These are phyloP conservation scores for Stephania cephalantha DNA, from an alignment of 164 flowering plant species.

Conservation along the genomic window DNA sequence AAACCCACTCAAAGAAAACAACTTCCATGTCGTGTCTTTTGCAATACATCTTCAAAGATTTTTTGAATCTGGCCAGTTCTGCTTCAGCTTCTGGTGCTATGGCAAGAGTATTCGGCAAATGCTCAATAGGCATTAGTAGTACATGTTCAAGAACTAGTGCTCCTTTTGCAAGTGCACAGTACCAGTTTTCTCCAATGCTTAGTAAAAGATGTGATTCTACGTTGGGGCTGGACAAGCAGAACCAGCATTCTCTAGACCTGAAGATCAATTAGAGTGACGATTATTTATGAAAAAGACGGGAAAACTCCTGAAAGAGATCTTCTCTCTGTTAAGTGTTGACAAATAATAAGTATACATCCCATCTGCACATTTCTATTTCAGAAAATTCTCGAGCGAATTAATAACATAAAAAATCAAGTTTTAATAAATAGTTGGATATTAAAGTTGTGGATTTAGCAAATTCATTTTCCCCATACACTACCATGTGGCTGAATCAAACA, in stretches of 20 bases:
- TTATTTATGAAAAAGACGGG: neutral
- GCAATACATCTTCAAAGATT: conserved; percentile 52
- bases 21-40: conserved; percentile 59
- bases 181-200: conserved; percentile 68
- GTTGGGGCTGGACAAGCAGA: conserved; percentile 85
- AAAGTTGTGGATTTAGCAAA: neutral
- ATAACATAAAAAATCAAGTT: neutral
- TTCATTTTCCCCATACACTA: neutral
- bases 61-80: conserved; percentile 53
- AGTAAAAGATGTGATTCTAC: conserved; percentile 83
- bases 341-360: neutral
- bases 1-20: conserved; percentile 83
- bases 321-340: neutral
- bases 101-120: conserved; percentile 57
- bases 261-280: conserved; percentile 11
- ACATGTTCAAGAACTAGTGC: conserved; percentile 79
- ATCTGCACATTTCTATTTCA: neutral
- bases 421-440: neutral
- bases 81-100: conserved; percentile 40
- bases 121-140: conserved; percentile 78
- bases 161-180: conserved; percentile 88
- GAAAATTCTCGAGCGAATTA: neutral
- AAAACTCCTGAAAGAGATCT: neutral
- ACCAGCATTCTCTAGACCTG: conserved; percentile 95
- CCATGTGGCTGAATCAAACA: neutral